A percentile compares a stretch with the other conserved stretches of the same genome.
Evolutionary conservation across 805 yeast genomes (phyloP).

Genomic region (Zygosaccharomyces gambellarensis): DNA sequence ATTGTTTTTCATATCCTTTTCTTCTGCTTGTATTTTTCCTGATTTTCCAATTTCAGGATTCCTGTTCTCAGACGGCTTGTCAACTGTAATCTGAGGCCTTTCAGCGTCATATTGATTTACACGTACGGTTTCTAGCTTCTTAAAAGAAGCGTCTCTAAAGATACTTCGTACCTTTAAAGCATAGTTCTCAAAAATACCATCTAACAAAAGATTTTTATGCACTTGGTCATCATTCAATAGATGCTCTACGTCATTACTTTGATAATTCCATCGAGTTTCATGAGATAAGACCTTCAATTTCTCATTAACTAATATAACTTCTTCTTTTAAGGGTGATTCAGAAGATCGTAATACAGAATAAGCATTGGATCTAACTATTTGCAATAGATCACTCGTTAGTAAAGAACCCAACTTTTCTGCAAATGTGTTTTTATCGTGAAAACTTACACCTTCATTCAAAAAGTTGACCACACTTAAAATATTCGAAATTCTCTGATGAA

Average conservation of each 20-base stretch:
- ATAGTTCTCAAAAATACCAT: constrained; percentile 21
- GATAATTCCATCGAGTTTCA: constrained; percentile 15
- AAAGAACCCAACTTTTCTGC: constrained; percentile 17
- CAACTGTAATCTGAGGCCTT: not conserved
- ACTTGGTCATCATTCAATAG: constrained; percentile 23
- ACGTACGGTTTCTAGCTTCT: not conserved
- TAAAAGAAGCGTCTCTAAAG: constrained; percentile 14
- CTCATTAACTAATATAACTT: constrained; percentile 10
- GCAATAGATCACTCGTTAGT: constrained; percentile 23
- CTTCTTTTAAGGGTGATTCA: constrained; percentile 9
- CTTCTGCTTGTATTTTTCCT: not conserved
- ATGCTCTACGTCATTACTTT: constrained; percentile 15
- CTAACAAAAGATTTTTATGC: constrained; percentile 24
- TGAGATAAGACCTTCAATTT: constrained; percentile 13
- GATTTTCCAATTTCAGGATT: not conserved
- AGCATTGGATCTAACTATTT: constrained; percentile 23
- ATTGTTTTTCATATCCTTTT: constrained; percentile 2
- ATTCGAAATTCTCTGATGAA: constrained; percentile 8
- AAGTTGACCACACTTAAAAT: constrained; percentile 6
- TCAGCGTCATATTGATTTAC: not conserved
- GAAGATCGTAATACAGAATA: constrained; percentile 15
- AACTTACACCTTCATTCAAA: constrained; percentile 1
- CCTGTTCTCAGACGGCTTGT: not conserved
- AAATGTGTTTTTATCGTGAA: constrained; percentile 2
- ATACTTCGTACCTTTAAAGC: constrained; percentile 15